These are phyloP conservation scores for Myriosclerotinia scirpicola DNA, from an alignment of 2,329 filamentous ascomycete genomes.

Conservation along the genomic window DNA sequence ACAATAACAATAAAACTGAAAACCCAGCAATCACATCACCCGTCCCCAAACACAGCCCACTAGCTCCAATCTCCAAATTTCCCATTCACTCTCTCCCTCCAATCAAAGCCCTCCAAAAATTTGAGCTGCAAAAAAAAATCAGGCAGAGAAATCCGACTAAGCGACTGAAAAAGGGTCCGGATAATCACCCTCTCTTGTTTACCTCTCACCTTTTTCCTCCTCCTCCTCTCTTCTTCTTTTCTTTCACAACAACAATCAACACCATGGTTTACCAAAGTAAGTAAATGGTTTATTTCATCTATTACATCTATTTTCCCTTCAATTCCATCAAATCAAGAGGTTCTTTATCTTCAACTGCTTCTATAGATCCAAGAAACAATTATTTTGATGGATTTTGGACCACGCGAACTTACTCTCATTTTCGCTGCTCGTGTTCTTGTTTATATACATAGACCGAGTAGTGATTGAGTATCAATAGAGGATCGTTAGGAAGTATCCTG, in stretches of 20 bases:
- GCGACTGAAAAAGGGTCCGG: constrained; percentile 13
- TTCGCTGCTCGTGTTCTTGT: background rate
- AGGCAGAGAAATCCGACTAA: constrained; percentile 5
- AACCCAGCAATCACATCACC: background rate
- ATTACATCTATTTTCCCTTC: background rate
- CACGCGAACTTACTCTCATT: no score
- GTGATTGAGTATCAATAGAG: background rate
- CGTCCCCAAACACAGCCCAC: background rate
- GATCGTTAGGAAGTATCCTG: background rate
- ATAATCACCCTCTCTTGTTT: background rate
- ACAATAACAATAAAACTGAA: background rate
- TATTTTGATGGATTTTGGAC: background rate
- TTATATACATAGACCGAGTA: background rate
- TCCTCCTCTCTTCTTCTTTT: background rate
- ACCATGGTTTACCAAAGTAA: background rate
- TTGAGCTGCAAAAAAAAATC: background rate
- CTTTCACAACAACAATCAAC: background rate
- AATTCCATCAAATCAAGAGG: background rate
- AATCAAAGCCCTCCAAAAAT: background rate
- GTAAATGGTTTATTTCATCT: background rate
- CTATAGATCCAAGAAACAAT: background rate
- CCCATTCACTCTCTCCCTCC: background rate
- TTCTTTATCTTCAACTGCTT: background rate
- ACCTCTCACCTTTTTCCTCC: background rate
- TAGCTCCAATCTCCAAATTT: background rate